Evolutionary conservation across 805 yeast species (phyloP), one percentile per base, ranked within the genome.

Genomic region (Candida ficus): DNA sequence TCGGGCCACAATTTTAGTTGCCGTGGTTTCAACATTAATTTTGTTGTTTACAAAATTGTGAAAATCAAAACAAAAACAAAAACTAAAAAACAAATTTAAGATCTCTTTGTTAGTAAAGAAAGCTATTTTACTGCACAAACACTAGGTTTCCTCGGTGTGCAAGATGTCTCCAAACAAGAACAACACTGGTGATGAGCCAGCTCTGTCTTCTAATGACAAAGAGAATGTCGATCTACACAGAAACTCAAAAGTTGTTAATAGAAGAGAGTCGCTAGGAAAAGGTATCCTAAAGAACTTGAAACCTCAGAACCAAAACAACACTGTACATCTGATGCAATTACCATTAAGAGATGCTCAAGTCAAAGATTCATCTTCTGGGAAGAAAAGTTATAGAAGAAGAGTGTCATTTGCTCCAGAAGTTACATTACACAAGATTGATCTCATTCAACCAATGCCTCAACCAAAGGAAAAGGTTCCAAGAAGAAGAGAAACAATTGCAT

Each of bases 391-490:
- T 32, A 49, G 50, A 39, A 42, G 61, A 39, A 46, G 61, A 17
- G 61, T 57, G 2, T 57, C 61, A 1, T 57, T 57, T 34, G 58
- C 58, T 11, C 61, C 60, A 27, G 59, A 57, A 19, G 61, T 54
- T 3, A 55, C 61, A 2, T 35, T 57, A n/a, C 61, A 55, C 45
- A 57, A 54, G 32, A 47, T 55, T 25, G 57, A 54, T 11, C 39
- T 49, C 20, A 41, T 48, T 9, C 50, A 54, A 3, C 45, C 38
- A 23, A 22, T 37, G 9, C 33, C 20, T 4, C 41, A 44, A 2
- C 49, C 50, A 5, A 48, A 52, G 30, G 37, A 27, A 8, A 46
- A 33, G 13, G 48, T 49, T 30, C 56, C 55, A 16, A 49, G 50
- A 35, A 47, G 61, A 37, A 48, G 61, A 34, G 56, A 54, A 34